Evolutionary conservation across 1,139 yeast genomes (phyloP), one percentile per base, ranked within the genome.

Genomic region (Geotrichum phurueaensis): DNA sequence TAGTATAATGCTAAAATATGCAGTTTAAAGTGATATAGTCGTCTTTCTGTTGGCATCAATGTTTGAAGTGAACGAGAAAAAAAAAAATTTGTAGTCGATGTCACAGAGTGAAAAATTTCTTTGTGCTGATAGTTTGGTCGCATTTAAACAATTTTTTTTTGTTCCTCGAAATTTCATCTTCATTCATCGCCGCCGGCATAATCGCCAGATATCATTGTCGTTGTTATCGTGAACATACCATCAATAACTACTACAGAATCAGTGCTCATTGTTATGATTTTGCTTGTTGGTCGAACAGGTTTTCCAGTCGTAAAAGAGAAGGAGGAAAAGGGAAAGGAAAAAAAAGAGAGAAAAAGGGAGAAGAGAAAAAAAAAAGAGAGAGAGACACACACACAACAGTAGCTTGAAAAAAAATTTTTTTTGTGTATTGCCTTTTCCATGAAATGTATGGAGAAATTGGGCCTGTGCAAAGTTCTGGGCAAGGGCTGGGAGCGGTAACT

Each of bases 171-270:
- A 20, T 18, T 18, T 27, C 31, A 25, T 25, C 39, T 18, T 18
- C 39, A 18, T 23, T 12, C 31, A 27, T 27, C 36, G 15, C 20
- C 13, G 39, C 20, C 33, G 15, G 13, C 53, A 27, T 13, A 23
- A 15, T 51, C 53, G 53, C 13, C 47, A 18, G 47, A 39, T 39
- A 39, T 15, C 29, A 48, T 13, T 18, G 27, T 48, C 51, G 15
- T 25, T 27, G 43, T 12, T 4, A 12, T 43, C 22, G 10, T 5
- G 27, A 53, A 57, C 63, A 51, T 60, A 58, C 63, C 61, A 58
- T 61, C 63, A 58, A 61, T 61, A 61, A 61, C 63, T 52, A 57
- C 59, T 49, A 58, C 63, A 53, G 63, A 59, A 51, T 56, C 54
- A 50, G 63, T 53, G 61, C 63, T 61, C 63, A 61, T 61, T 60